Evolutionary conservation across 2,329 filamentous ascomycete species (phyloP).

Genomic region (Dactylella cylindrospora): DNA sequence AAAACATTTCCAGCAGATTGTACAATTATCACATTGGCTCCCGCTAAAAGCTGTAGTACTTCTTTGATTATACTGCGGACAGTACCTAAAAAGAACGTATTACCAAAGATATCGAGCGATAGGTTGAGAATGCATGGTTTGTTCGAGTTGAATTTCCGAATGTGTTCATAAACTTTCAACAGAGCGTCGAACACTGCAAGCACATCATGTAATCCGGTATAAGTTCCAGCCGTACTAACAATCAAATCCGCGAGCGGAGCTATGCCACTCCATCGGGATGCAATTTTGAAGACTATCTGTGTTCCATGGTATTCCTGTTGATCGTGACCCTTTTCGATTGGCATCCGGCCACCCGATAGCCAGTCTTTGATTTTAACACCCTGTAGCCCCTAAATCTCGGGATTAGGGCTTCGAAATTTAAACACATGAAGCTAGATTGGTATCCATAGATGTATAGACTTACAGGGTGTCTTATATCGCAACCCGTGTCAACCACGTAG

Average conservation of each 20-base stretch:
- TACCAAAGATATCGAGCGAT: too few species aligned
- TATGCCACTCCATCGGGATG: neutral
- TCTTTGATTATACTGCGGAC: too few species aligned
- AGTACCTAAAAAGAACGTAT: too few species aligned
- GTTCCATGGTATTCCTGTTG: slow-evolving; percentile 17
- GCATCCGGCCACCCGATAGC: too few species aligned
- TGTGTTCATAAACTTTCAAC: slow-evolving; percentile 2
- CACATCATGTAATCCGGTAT: neutral
- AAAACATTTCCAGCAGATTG: too few species aligned
- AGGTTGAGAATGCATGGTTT: slow-evolving; percentile 4
- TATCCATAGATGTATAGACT: too few species aligned
- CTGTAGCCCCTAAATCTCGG: too few species aligned
- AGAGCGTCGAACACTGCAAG: neutral
- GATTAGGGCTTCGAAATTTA: neutral
- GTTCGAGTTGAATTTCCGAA: neutral
- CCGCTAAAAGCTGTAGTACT: too few species aligned
- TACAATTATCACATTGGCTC: too few species aligned
- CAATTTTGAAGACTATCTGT: neutral
- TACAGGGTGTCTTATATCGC: neutral
- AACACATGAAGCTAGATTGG: neutral
- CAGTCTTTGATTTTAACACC: too few species aligned
- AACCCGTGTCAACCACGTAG: slow-evolving; percentile 1
- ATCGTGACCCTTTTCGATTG: too few species aligned
- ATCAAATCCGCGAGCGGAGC: slow-evolving; percentile 8
- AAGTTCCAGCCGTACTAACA: neutral